phyloP scores from a whole-genome alignment of 306 rosid genomes.

The Acacia crassicarpa region DNA sequence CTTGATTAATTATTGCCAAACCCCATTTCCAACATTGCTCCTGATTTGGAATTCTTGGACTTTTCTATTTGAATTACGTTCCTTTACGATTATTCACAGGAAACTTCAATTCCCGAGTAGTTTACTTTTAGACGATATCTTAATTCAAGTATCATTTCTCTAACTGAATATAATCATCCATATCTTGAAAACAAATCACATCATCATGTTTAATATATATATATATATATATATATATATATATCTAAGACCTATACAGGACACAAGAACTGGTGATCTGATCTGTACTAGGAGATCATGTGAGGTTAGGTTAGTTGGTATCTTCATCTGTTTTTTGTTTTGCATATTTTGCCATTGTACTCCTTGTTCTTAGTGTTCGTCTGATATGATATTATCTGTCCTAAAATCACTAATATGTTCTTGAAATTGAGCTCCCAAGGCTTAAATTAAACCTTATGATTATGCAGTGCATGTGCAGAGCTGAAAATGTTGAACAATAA shows the following conservation, averaged over 20 bases:
- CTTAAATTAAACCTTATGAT: neutral
- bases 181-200: neutral
- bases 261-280: neutral
- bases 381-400: neutral
- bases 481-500: neutral
- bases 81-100: neutral
- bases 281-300: neutral
- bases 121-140: conserved; percentile 7
- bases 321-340: neutral
- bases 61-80: conserved; percentile 13
- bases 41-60: conserved; percentile 18
- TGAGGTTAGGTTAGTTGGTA: neutral
- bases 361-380: neutral
- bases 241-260: neutral
- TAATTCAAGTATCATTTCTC: neutral
- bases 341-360: neutral
- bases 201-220: neutral
- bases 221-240: no score
- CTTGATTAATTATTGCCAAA: conserved; percentile 25
- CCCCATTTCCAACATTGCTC: conserved; percentile 14
- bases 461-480: neutral
- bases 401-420: neutral
- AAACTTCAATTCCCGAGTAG: neutral
- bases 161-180: neutral
- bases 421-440: neutral